Conservation (phyloP, 169 alveolate species). For the Perkinsus olseni region DNA sequence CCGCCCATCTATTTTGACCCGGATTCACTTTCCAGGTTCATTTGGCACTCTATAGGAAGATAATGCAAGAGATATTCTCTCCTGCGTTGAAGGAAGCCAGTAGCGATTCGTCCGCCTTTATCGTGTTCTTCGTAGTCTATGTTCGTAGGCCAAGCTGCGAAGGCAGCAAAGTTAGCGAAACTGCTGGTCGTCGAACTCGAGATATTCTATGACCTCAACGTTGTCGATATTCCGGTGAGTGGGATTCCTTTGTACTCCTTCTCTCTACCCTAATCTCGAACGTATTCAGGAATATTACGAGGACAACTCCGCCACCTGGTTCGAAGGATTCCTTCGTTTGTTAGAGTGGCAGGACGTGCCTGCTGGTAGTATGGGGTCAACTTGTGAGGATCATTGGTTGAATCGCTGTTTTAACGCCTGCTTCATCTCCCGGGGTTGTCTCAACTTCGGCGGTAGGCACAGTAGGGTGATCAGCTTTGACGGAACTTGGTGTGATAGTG, state of each 20-base stretch:
- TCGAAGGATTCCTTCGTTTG: neutral
- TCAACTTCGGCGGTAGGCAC: too few relatives aligned
- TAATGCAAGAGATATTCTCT: neutral
- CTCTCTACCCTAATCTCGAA: neutral
- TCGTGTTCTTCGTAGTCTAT: neutral
- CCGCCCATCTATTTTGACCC: too few relatives aligned
- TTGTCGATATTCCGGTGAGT: conserved; percentile 9
- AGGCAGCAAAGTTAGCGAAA: neutral
- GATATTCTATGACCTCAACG: neutral
- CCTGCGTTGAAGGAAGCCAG: neutral
- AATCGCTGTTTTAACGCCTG: too few relatives aligned
- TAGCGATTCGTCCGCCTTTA: neutral
- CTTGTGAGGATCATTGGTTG: too few relatives aligned
- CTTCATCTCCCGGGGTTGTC: too few relatives aligned
- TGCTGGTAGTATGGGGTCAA: neutral
- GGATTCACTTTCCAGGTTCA: neutral
- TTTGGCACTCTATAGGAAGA: neutral
- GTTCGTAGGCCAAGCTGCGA: neutral
- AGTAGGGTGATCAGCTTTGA: too few relatives aligned
- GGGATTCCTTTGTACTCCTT: neutral
- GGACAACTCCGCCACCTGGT: neutral
- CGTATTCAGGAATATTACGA: neutral
- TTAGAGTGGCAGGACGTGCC: neutral
- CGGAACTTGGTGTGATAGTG: too few relatives aligned
- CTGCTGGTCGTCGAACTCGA: neutral